A percentile compares a stretch with the other conserved stretches of the same genome.
Evolutionary conservation across 345 rosid species (phyloP).

Genomic region (Gossypium australe): DNA sequence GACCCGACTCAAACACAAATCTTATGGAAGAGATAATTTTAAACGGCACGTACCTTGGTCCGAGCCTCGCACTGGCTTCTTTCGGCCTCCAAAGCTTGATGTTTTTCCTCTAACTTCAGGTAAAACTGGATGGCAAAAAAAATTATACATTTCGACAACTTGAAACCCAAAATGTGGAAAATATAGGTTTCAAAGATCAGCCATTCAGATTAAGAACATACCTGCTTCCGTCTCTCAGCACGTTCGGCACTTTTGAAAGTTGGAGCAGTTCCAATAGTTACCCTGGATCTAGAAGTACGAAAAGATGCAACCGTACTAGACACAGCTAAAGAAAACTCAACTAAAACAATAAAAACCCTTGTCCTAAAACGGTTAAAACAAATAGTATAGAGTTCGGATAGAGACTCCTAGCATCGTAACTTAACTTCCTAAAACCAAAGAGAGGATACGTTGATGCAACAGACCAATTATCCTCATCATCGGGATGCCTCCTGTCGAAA

Average conservation of each 20-base stretch:
- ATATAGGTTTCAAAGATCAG: slow-evolving; percentile 2
- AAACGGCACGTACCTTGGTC: slow-evolving; percentile 47
- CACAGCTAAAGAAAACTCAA: slow-evolving; percentile 53
- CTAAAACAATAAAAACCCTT: not conserved
- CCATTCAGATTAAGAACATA: slow-evolving; percentile 16
- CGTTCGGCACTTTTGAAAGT: slow-evolving; percentile 72
- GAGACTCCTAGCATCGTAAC: not conserved
- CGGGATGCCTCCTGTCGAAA: slow-evolving; percentile 54
- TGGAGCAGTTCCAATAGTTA: slow-evolving; percentile 84
- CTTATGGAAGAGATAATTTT: not conserved
- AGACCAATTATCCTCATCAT: slow-evolving; percentile 82
- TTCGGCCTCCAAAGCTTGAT: slow-evolving; percentile 77
- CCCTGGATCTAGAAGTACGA: slow-evolving; percentile 51
- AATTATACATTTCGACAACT: too few species aligned
- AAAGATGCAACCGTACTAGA: slow-evolving; percentile 61
- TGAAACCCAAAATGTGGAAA: too few species aligned
- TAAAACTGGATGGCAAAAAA: slow-evolving; percentile 48
- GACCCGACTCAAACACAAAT: not conserved
- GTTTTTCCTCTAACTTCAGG: slow-evolving; percentile 76
- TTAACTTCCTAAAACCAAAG: not conserved
- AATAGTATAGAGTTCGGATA: not conserved
- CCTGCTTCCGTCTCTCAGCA: slow-evolving; percentile 92
- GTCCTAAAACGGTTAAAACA: not conserved
- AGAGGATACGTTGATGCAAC: slow-evolving; percentile 89
- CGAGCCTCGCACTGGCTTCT: slow-evolving; percentile 67